phyloP scores from a whole-genome alignment of 495 filamentous ascomycete species.

The Neurospora hispaniola region DNA sequence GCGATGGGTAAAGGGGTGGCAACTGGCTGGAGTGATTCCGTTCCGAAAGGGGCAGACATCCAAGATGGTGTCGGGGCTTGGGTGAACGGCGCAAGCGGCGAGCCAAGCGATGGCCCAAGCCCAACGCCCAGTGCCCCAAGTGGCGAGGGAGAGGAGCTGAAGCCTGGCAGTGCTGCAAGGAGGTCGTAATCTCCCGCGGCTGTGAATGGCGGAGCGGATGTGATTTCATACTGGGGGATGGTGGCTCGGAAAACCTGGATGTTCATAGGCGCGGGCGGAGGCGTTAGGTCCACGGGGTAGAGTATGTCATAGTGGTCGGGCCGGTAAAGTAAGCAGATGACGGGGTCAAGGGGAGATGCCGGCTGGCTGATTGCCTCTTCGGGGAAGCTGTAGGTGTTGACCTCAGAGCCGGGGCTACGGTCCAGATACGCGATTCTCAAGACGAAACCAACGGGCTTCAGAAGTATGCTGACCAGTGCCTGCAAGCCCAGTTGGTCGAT shows the following conservation, averaged over 20 bases:
- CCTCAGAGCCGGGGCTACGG: conserved; percentile 66
- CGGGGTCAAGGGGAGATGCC: conserved; percentile 33
- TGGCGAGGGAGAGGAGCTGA: conserved; percentile 18
- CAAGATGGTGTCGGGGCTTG: conserved; percentile 32
- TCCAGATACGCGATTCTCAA: conserved; percentile 90
- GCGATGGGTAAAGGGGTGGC: conserved; percentile 13
- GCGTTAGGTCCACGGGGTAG: conserved; percentile 56
- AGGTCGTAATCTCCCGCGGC: conserved; percentile 27
- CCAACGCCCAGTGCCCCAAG: neutral
- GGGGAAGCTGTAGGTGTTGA: conserved; percentile 66
- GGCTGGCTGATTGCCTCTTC: conserved; percentile 42
- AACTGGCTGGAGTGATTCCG: conserved; percentile 23
- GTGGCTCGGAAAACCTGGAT: conserved; percentile 41
- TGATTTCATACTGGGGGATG: conserved; percentile 32
- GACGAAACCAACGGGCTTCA: conserved; percentile 67
- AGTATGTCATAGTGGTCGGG: conserved; percentile 89
- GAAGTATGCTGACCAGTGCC: conserved; percentile 65
- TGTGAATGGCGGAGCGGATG: conserved; percentile 25
- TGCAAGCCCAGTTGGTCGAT: conserved; percentile 82
- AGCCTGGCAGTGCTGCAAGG: conserved; percentile 38
- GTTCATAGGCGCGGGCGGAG: conserved; percentile 38
- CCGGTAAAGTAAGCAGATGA: conserved; percentile 46
- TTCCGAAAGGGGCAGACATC: conserved; percentile 29
- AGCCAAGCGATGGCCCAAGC: conserved; percentile 21
- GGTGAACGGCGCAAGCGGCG: conserved; percentile 24